phyloP scores from a whole-genome alignment of 441 rosid species.

The Flueggea neowawraea region DNA sequence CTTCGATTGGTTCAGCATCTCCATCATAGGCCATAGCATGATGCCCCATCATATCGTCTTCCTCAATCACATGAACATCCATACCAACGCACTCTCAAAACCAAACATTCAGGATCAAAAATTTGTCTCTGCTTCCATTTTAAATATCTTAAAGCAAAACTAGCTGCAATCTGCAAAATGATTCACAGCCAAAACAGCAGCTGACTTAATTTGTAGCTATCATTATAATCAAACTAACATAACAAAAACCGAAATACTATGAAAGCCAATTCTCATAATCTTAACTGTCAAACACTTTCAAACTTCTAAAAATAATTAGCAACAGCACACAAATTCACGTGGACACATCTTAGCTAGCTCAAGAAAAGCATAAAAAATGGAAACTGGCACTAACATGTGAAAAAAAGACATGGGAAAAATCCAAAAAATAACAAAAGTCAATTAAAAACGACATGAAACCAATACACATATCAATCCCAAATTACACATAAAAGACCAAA shows the following conservation, averaged over 20 bases:
- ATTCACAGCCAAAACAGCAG: background rate
- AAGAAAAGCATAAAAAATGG: too few relatives aligned
- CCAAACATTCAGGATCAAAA: constrained; percentile 8
- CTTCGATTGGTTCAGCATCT: constrained; percentile 52
- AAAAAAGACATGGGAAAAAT: too few relatives aligned
- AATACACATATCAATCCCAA: background rate
- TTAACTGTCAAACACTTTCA: too few relatives aligned
- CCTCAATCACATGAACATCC: constrained; percentile 61
- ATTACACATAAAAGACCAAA: constrained; percentile 4
- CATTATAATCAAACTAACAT: background rate
- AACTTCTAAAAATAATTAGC: too few relatives aligned
- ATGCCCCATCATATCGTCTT: constrained; percentile 38
- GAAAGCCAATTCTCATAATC: too few relatives aligned
- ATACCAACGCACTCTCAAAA: constrained; percentile 24
- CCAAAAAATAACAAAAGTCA: constrained; percentile 5
- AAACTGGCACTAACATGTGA: too few relatives aligned
- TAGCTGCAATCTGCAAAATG: constrained; percentile 22
- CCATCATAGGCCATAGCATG: constrained; percentile 47
- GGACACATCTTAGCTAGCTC: too few relatives aligned
- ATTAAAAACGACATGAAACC: background rate
- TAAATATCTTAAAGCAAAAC: constrained; percentile 1
- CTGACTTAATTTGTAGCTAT: background rate
- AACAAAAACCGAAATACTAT: background rate
- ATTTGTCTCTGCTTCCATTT: constrained; percentile 3
- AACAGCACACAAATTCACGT: too few relatives aligned